Evolutionary conservation across 1,284 basidiomycete species (phyloP), one percentile per base, ranked within the genome.

Genomic region (Phellinidium pouzarii): DNA sequence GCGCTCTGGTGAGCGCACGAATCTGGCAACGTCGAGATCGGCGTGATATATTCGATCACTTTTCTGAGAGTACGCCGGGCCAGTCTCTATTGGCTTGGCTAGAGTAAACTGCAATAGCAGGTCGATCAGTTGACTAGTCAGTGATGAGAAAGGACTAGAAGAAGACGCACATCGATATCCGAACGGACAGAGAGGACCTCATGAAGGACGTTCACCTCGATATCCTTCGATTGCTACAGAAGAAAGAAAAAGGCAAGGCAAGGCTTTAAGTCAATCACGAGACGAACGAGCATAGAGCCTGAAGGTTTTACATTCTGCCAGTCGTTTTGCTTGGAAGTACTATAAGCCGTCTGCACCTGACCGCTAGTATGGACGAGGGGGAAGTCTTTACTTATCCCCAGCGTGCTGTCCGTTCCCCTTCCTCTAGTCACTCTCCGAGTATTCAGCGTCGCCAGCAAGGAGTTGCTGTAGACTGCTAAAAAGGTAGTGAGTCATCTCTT

Each of bases 361-460:
- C 47, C 52, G 26, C 8, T 26, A 1, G 54, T 46, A 7, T 51
- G 48, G 23, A 56, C 41, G 31, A 56, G 52, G 5, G 54, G 52
- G 42, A 56, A 56, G n/a, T 74, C 50, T n/a, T 53, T 66, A 3
- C 59, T 62, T 31, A 60, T 68, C 7, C 60, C 65, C 29, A 61
- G 65, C 60, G 72, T 69, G 48, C 61, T 62, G 44, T 77, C 74
- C 3, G 76, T 73, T 36, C 75, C 75, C 40, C 67, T 64, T 19
- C 74, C 76, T 14, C 69, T 68, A 44, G 76, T 58, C n/a, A 61
- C 64, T 43, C 74, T 66, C 17, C 77, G 71, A 4, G 77, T 79
- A 59, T 79, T 80, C 34, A 79, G 68, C 79, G 83, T 80, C 52
- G 82, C 80, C 60, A 85, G 69, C 62, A 81, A 82, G 3, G 83